These are phyloP conservation scores for Discostella pseudostelligera DNA, from an alignment of 108 stramenopile genomes.

Conservation along the genomic window DNA sequence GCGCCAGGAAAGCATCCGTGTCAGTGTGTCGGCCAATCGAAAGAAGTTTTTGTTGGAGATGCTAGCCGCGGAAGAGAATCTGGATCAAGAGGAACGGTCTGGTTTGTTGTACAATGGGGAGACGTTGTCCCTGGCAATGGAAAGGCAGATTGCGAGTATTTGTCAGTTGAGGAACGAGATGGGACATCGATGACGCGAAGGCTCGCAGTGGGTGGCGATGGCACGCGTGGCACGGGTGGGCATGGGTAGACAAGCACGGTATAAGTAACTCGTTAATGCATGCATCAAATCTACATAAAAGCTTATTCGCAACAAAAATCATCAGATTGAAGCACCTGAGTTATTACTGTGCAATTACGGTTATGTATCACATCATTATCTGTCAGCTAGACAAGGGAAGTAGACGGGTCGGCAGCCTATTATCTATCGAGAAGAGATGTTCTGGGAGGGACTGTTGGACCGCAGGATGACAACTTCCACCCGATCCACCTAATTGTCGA, in stretches of 20 bases:
- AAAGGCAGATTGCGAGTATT: conserved; percentile 9
- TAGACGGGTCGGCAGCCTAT: too few relatives aligned
- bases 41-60: conserved; percentile 1
- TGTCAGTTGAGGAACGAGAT: conserved; percentile 10
- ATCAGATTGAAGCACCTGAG: too few relatives aligned
- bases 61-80: conserved; percentile 2
- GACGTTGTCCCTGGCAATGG: background rate
- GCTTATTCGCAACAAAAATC: background rate
- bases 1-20: conserved; percentile 6
- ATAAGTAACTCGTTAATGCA: background rate
- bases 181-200: background rate
- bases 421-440: too few relatives aligned
- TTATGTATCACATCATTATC: background rate
- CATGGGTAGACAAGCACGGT: too few relatives aligned
- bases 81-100: background rate
- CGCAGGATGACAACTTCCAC: too few relatives aligned
- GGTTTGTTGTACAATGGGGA: background rate
- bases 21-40: background rate
- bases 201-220: too few relatives aligned
- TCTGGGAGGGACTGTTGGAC: too few relatives aligned
- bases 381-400: too few relatives aligned
- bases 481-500: too few relatives aligned
- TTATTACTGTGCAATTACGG: background rate
- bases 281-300: background rate
- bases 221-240: too few relatives aligned